Evolutionary conservation across 257 asterid genomes (phyloP).

Genomic region (Lavandula angustifolia): DNA sequence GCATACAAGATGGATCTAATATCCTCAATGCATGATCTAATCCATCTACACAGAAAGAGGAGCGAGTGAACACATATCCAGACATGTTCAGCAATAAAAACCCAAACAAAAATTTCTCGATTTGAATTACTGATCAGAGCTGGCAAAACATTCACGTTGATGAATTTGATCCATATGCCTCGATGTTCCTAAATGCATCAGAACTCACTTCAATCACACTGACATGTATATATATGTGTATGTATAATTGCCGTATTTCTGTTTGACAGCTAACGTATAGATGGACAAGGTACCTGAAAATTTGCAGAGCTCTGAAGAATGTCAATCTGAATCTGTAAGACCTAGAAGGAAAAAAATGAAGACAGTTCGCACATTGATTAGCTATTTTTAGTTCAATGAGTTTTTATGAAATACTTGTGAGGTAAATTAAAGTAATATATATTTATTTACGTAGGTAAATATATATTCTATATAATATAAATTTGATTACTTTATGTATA

Average conservation of each 20-base stretch:
- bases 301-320: constrained; percentile 26
- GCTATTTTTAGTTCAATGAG: constrained; percentile 12
- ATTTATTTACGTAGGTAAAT: no score
- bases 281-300: constrained; percentile 24
- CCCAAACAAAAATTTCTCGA: neutral
- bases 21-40: neutral
- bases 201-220: neutral
- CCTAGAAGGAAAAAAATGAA: neutral
- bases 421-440: no score
- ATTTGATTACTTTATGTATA: no score
- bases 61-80: neutral
- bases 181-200: neutral
- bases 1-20: constrained; percentile 14
- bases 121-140: neutral
- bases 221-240: neutral
- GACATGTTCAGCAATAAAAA: neutral
- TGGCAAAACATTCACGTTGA: neutral
- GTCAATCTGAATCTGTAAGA: constrained; percentile 22
- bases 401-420: neutral
- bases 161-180: neutral
- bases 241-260: neutral
- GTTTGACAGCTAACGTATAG: neutral
- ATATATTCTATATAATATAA: no score
- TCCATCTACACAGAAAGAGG: neutral
- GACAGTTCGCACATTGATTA: neutral